phyloP scores from a whole-genome alignment of 306 rosid genomes.

The Senna siamea region DNA sequence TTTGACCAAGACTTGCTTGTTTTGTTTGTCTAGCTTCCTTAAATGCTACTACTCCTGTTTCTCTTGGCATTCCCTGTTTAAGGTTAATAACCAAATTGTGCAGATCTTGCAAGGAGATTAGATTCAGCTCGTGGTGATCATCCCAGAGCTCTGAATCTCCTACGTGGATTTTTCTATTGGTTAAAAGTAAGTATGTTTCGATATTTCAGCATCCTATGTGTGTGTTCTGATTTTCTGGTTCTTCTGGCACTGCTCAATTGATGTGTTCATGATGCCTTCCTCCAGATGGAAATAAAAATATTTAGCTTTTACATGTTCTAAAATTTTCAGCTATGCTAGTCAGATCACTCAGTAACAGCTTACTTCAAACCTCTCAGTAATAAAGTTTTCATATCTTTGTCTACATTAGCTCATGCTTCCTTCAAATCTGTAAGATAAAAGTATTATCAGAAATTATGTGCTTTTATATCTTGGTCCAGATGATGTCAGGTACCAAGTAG shows the following conservation, averaged over 20 bases:
- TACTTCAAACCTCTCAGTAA: background rate
- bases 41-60: background rate
- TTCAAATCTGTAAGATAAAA: slow-evolving; percentile 1
- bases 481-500: no score
- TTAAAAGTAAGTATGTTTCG: slow-evolving; percentile 47
- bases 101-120: slow-evolving; percentile 57
- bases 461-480: no score
- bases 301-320: background rate
- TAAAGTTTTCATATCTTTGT: no score
- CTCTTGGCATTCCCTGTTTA: slow-evolving; percentile 11
- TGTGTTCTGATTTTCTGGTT: slow-evolving; percentile 21
- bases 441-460: no score
- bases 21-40: slow-evolving; percentile 15
- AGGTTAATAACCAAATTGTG: slow-evolving; percentile 26
- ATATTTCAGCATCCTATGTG: slow-evolving; percentile 14
- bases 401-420: background rate
- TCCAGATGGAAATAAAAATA: slow-evolving; percentile 11
- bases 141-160: slow-evolving; percentile 54
- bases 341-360: slow-evolving; percentile 2
- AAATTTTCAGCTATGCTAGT: background rate
- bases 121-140: slow-evolving; percentile 42
- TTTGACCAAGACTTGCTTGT: background rate
- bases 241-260: slow-evolving; percentile 15
- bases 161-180: slow-evolving; percentile 82
- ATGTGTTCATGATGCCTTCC: slow-evolving; percentile 6